A percentile compares a stretch with the other conserved stretches of the same genome.
phyloP scores from a whole-genome alignment of 257 asterid genomes.

The Galeopsis tetrahit region DNA sequence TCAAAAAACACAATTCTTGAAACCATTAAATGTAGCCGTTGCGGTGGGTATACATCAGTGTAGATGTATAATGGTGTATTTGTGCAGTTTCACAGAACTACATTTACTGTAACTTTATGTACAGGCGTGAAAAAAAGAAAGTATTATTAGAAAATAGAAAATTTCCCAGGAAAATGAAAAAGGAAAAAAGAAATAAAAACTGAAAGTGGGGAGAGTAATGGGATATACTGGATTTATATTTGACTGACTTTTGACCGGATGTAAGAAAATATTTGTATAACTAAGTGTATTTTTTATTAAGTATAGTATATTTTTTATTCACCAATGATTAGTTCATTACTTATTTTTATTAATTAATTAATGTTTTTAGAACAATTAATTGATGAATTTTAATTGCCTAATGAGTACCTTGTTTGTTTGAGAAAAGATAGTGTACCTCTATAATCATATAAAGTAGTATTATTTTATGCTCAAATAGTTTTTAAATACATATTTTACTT shows the following conservation, averaged over 20 bases:
- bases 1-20: neutral
- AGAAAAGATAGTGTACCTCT: no score
- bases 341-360: no score
- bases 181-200: constrained; percentile 22
- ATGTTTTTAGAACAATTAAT: no score
- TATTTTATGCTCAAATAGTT: no score
- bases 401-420: no score
- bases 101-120: constrained; percentile 36
- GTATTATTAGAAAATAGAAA: constrained; percentile 23
- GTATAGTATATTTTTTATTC: no score
- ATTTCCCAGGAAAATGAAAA: constrained; percentile 7
- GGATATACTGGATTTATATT: constrained; percentile 26
- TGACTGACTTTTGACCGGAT: constrained; percentile 25
- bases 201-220: constrained; percentile 38
- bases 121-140: constrained; percentile 31
- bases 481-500: no score
- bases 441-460: no score
- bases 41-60: constrained; percentile 22
- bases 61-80: neutral
- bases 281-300: no score
- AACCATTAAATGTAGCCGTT: constrained; percentile 43
- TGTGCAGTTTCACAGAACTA: constrained; percentile 37
- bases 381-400: no score
- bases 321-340: no score
- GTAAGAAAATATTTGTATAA: neutral